A percentile compares a stretch with the other conserved stretches of the same genome.
Conservation (phyloP, 441 rosid species). For the Eugenia klotzschiana region DNA sequence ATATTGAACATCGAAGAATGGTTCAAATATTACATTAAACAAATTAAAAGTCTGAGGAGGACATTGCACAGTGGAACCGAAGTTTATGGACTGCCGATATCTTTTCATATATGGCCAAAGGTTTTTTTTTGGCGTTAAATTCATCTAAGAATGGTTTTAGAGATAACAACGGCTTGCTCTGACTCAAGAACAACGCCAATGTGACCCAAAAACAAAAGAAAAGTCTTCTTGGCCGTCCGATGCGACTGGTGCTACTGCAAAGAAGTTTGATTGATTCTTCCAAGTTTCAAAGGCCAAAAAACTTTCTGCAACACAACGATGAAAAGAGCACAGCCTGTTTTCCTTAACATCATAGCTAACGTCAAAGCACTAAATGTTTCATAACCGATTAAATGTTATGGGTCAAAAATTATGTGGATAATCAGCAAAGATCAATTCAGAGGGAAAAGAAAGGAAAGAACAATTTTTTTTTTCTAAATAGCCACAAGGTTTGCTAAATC, state of each 20-base stretch:
- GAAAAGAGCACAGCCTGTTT: too few relatives aligned
- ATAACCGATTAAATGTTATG: not conserved
- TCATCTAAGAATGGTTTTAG: too few relatives aligned
- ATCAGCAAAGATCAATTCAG: not conserved
- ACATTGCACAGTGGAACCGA: rapidly evolving
- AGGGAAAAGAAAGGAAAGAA: not conserved
- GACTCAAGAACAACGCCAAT: too few relatives aligned
- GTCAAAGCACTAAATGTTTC: not conserved
- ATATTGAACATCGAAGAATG: not conserved
- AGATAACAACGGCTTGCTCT: too few relatives aligned
- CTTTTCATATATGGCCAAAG: not conserved
- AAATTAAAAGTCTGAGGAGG: not conserved
- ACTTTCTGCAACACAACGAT: not conserved
- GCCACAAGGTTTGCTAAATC: not conserved
- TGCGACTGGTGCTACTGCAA: not conserved
- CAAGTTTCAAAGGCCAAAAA: not conserved
- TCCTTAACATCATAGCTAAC: too few relatives aligned
- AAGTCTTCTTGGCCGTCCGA: not conserved
- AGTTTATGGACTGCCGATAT: not conserved
- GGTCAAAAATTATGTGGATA: not conserved
- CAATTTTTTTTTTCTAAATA: not conserved
- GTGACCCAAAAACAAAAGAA: too few relatives aligned
- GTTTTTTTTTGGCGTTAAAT: not conserved
- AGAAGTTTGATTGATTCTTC: not conserved
- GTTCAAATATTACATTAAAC: not conserved